Conservation (phyloP, 1,284 basidiomycete species). For the Termitomyces sp. region DNA sequence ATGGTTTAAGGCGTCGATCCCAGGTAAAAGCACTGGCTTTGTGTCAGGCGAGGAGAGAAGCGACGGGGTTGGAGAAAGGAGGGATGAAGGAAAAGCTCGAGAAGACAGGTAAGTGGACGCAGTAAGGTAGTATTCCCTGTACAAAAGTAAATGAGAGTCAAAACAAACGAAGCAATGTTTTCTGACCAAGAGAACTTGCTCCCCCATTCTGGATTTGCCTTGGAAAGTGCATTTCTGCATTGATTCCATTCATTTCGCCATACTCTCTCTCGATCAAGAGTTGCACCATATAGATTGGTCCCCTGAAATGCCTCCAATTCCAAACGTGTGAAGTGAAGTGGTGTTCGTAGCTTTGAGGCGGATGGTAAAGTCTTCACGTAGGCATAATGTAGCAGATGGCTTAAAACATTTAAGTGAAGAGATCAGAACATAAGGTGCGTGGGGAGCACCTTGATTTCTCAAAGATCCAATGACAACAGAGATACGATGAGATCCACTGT, state of each 20-base stretch:
- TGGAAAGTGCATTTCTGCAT: conserved; percentile 39
- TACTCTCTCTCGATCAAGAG: conserved; percentile 51
- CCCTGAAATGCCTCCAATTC: conserved; percentile 69
- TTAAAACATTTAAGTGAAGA: conserved; percentile 11
- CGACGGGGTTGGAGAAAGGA: conserved; percentile 57
- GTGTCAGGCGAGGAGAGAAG: conserved; percentile 47
- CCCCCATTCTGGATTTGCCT: conserved; percentile 38
- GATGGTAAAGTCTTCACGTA: conserved; percentile 70
- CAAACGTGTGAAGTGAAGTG: conserved; percentile 61
- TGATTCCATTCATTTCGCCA: conserved; percentile 59
- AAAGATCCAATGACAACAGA: conserved; percentile 70
- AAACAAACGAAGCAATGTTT: neutral
- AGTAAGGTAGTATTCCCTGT: conserved; percentile 66
- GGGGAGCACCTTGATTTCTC: conserved; percentile 25
- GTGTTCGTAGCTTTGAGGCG: conserved; percentile 55
- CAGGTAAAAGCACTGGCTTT: conserved; percentile 79
- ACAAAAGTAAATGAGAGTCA: conserved; percentile 7
- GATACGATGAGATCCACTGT: conserved; percentile 68
- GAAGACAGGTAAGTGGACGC: conserved; percentile 79
- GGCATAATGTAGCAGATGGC: conserved; percentile 36
- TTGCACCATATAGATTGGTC: conserved; percentile 75
- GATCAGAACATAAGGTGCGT: neutral
- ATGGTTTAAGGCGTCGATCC: conserved; percentile 83
- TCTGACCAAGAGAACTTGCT: conserved; percentile 63
- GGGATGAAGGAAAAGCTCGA: conserved; percentile 80